A percentile compares a stretch with the other conserved stretches of the same genome.
Conservation (phyloP, 441 rosid species). For the Gossypium schwendimanii region DNA sequence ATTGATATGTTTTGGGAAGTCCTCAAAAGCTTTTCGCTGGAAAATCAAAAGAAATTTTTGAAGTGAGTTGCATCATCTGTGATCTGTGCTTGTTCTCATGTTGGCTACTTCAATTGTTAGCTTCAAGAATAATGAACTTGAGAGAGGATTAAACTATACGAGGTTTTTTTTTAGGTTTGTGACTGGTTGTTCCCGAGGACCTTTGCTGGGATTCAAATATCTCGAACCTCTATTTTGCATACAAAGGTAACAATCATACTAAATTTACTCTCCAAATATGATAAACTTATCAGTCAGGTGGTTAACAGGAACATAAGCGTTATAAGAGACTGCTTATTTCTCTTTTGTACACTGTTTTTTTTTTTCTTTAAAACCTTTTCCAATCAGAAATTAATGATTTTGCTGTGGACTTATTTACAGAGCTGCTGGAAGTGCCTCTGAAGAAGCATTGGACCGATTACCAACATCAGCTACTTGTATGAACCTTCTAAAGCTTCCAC, state of each 20-base stretch:
- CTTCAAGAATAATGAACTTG: neutral
- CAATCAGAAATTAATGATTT: neutral
- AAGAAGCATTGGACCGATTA: slow-evolving; percentile 78
- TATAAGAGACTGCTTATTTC: neutral
- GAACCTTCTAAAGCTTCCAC: slow-evolving; percentile 99
- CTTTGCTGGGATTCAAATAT: slow-evolving; percentile 81
- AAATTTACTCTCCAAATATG: neutral
- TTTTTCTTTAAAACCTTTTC: neutral
- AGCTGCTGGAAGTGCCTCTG: slow-evolving; percentile 72
- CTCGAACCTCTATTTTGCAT: slow-evolving; percentile 94
- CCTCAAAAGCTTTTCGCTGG: slow-evolving; percentile 74
- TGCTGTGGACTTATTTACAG: slow-evolving; percentile 25
- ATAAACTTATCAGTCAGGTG: neutral
- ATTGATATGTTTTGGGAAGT: slow-evolving; percentile 93
- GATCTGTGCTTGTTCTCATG: neutral
- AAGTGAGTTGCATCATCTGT: slow-evolving; percentile 43
- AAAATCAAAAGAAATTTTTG: slow-evolving; percentile 82
- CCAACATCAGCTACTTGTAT: slow-evolving; percentile 97
- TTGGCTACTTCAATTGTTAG: slow-evolving; percentile 6
- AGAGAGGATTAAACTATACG: slow-evolving; percentile 15
- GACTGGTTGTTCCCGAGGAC: slow-evolving; percentile 97
- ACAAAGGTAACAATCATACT: slow-evolving; percentile 55
- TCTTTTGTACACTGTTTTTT: neutral
- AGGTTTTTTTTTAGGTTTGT: slow-evolving; percentile 57
- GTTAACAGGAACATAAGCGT: neutral